These are phyloP conservation scores for Akanthomyces muscarius DNA, from an alignment of 2,329 filamentous ascomycete species.

Conservation along the genomic window DNA sequence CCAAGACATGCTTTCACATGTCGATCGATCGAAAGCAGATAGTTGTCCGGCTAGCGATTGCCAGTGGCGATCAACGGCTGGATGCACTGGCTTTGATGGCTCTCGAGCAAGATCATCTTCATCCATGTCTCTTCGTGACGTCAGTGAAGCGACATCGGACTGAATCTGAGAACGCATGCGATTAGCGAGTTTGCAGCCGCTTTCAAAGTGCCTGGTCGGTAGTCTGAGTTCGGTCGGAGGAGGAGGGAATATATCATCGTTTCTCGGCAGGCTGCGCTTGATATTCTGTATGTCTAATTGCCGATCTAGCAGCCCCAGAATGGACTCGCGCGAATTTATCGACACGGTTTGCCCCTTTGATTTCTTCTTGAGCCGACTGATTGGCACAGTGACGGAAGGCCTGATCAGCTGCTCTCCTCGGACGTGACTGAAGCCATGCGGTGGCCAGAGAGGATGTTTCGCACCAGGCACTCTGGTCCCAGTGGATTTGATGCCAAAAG, in stretches of 20 bases:
- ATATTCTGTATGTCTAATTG: constrained; percentile 18
- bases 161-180: constrained; percentile 46
- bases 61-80: constrained; percentile 58
- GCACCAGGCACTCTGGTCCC: constrained; percentile 62
- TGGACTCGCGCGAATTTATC: constrained; percentile 39
- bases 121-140: constrained; percentile 23
- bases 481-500: constrained; percentile 42
- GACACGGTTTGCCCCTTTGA: constrained; percentile 46
- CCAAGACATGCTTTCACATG: constrained; percentile 73
- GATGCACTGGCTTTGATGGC: constrained; percentile 40
- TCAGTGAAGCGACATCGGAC: constrained; percentile 21
- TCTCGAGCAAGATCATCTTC: constrained; percentile 34
- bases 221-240: constrained; percentile 49
- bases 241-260: constrained; percentile 39
- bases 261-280: constrained; percentile 26
- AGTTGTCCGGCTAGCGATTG: constrained; percentile 55
- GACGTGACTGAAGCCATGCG: constrained; percentile 60
- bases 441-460: constrained; percentile 67
- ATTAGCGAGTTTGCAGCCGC: constrained; percentile 49
- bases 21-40: constrained; percentile 75
- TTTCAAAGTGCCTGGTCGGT: constrained; percentile 55
- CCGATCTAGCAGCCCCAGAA: constrained; percentile 29
- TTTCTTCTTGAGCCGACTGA: constrained; percentile 34
- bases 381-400: background rate
- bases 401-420: constrained; percentile 38